Conservation (phyloP, 1,139 yeast species). For the Hansenula sp. region DNA sequence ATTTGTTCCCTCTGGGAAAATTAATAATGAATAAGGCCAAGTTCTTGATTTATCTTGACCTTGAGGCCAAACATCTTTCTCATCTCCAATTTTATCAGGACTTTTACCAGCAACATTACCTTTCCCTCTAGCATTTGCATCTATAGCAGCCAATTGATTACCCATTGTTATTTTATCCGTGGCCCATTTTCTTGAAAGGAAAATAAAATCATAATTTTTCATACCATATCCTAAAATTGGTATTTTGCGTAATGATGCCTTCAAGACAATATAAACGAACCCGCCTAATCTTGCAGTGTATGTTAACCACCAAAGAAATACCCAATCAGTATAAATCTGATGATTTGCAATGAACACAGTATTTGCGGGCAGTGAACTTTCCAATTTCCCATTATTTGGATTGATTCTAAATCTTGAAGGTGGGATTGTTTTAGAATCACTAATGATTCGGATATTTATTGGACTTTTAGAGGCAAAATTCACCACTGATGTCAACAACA, state of each 20-base stretch:
- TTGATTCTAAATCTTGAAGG: constrained; percentile 18
- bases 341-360: constrained; percentile 78
- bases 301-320: constrained; percentile 83
- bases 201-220: constrained; percentile 74
- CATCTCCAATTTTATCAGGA: constrained; percentile 21
- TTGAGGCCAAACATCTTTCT: constrained; percentile 34
- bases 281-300: constrained; percentile 65
- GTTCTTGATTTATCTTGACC: constrained; percentile 26
- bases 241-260: constrained; percentile 67
- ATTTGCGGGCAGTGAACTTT: constrained; percentile 35
- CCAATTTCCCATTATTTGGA: constrained; percentile 26
- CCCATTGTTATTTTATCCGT: constrained; percentile 60
- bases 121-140: constrained; percentile 39
- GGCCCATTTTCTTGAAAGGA: constrained; percentile 82
- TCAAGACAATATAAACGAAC: constrained; percentile 65
- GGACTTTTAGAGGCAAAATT: constrained; percentile 35
- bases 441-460: constrained; percentile 34
- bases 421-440: constrained; percentile 33
- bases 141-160: constrained; percentile 49
- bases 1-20: constrained; percentile 96
- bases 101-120: constrained; percentile 49
- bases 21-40: constrained; percentile 51
- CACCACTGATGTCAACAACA: constrained; percentile 40
- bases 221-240: constrained; percentile 89
- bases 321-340: constrained; percentile 95